phyloP scores from a whole-genome alignment of 768 basidiomycete genomes.

The Podaxis sp. region DNA sequence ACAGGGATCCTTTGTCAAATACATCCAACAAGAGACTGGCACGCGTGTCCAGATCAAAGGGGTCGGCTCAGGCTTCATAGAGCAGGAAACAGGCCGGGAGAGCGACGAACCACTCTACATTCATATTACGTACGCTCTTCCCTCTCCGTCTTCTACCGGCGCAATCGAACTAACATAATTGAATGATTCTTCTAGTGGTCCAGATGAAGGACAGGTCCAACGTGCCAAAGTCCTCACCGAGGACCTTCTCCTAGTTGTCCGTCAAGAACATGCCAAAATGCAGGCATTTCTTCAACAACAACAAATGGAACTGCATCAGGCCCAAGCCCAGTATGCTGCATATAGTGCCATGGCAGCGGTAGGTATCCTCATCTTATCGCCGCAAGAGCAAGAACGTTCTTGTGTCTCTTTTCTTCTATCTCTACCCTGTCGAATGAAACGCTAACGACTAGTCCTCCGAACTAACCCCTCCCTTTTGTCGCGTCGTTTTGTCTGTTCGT shows the following conservation, averaged over 20 bases:
- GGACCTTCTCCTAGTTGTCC: constrained; percentile 78
- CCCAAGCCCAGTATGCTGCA: constrained; percentile 69
- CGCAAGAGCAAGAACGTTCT: neutral
- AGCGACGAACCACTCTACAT: constrained; percentile 85
- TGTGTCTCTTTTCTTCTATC: neutral
- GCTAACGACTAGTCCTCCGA: neutral
- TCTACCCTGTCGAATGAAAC: neutral
- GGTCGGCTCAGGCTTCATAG: constrained; percentile 84
- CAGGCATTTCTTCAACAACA: constrained; percentile 53
- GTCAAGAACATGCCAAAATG: constrained; percentile 76
- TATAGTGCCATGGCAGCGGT: constrained; percentile 50
- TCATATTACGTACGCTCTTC: constrained; percentile 66
- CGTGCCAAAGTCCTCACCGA: constrained; percentile 79
- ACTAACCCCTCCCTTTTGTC: neutral
- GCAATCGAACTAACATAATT: neutral
- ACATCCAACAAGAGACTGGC: constrained; percentile 84
- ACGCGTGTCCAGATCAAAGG: constrained; percentile 95
- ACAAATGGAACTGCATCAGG: constrained; percentile 78
- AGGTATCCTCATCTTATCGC: constrained; percentile 23
- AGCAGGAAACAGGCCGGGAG: constrained; percentile 64
- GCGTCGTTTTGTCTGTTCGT: neutral
- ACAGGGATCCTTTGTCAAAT: constrained; percentile 92
- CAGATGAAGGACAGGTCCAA: constrained; percentile 74
- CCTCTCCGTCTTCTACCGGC: constrained; percentile 14
- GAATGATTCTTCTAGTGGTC: constrained; percentile 37